phyloP scores from a whole-genome alignment of 495 filamentous ascomycete species.

The Apodospora peruviana region DNA sequence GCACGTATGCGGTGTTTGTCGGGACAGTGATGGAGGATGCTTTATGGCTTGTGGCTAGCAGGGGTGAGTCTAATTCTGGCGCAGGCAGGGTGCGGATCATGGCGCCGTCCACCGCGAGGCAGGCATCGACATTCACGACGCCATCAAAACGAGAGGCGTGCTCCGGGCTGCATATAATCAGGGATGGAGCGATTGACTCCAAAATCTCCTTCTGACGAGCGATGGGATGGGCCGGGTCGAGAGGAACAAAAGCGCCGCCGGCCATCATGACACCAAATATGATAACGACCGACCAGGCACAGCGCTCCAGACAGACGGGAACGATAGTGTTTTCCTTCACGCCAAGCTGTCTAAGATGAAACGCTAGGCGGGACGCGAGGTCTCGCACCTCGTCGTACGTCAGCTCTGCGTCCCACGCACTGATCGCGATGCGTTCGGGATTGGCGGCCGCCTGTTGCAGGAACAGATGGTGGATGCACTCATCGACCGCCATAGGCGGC shows the following conservation, averaged over 20 bases:
- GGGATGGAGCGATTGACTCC: slow-evolving; percentile 26
- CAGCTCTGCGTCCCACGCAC: slow-evolving; percentile 54
- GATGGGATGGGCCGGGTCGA: slow-evolving; percentile 52
- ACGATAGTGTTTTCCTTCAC: slow-evolving; percentile 46
- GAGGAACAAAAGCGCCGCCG: slow-evolving; percentile 50
- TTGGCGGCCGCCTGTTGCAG: slow-evolving; percentile 38
- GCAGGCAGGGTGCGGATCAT: not conserved
- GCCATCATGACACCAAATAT: slow-evolving; percentile 52
- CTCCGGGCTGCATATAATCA: slow-evolving; percentile 33
- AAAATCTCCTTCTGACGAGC: slow-evolving; percentile 42
- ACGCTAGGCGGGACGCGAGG: slow-evolving; percentile 29
- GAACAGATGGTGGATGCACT: slow-evolving; percentile 48
- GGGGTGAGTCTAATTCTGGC: no score
- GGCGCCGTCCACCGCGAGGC: slow-evolving; percentile 9
- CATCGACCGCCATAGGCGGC: slow-evolving; percentile 15
- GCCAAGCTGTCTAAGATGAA: slow-evolving; percentile 28
- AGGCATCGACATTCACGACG: not conserved
- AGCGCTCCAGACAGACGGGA: slow-evolving; percentile 53
- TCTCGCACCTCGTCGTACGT: slow-evolving; percentile 49
- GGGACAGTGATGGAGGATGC: not conserved
- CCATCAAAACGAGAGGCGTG: slow-evolving; percentile 4
- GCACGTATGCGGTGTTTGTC: slow-evolving; percentile 36
- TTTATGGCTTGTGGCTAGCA: not conserved
- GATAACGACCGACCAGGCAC: slow-evolving; percentile 47
- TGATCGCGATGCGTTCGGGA: slow-evolving; percentile 21